Conservation (phyloP, 257 asterid genomes). For the Linaria vulgaris region DNA sequence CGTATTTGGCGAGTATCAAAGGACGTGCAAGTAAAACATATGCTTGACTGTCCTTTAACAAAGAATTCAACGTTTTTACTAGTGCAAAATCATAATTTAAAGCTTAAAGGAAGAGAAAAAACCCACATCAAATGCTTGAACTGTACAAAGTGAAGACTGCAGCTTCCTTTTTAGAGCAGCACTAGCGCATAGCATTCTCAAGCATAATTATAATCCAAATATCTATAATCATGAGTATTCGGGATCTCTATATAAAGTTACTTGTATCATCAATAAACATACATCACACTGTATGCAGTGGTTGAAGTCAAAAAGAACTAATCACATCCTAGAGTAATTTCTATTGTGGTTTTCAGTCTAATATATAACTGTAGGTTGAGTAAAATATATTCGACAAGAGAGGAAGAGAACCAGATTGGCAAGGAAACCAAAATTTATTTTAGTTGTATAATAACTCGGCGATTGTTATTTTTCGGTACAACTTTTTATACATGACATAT, state of each 20-base stretch:
- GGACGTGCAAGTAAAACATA: not conserved
- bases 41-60: not conserved
- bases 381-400: not conserved
- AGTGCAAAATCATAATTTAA: not conserved
- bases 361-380: not conserved
- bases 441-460: too few species aligned
- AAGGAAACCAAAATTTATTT: not conserved
- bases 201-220: not conserved
- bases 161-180: not conserved
- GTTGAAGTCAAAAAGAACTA: not conserved
- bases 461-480: too few species aligned
- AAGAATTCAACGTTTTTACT: slow-evolving; percentile 6
- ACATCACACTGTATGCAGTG: not conserved
- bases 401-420: not conserved
- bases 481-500: too few species aligned
- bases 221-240: not conserved
- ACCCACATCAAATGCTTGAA: not conserved
- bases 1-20: not conserved
- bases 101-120: too few species aligned
- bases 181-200: not conserved
- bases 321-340: not conserved
- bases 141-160: not conserved
- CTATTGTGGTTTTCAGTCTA: not conserved
- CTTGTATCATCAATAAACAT: not conserved
- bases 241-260: not conserved